Conservation (phyloP, 345 rosid species). For the Eucalyptus caleyi region DNA sequence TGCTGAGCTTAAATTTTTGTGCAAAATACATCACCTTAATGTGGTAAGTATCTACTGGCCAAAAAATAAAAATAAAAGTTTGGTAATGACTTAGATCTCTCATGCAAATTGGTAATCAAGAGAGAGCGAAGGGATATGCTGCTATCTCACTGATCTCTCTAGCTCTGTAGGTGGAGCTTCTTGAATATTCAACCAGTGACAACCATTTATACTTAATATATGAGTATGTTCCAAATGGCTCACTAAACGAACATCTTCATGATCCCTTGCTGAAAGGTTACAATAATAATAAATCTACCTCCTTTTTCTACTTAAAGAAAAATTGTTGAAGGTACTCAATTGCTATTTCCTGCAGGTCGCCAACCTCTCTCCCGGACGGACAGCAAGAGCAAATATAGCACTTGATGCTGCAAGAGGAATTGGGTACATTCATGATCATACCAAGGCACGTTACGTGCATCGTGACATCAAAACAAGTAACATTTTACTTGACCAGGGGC, state of each 20-base stretch:
- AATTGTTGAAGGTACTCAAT: background rate
- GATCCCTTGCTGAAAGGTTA: slow-evolving; percentile 41
- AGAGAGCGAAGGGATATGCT: no score
- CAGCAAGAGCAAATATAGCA: slow-evolving; percentile 50
- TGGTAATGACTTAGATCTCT: no score
- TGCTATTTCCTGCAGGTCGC: slow-evolving; percentile 5
- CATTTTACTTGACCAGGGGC: slow-evolving; percentile 44
- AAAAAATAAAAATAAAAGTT: no score
- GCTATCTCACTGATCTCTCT: no score
- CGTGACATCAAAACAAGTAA: slow-evolving; percentile 56
- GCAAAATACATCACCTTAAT: no score
- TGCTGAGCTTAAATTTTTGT: no score
- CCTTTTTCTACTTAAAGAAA: background rate
- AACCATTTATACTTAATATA: no score
- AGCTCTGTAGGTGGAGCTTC: no score
- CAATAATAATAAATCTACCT: background rate
- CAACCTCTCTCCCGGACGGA: slow-evolving; percentile 41
- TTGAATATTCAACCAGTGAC: no score
- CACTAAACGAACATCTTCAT: slow-evolving; percentile 55
- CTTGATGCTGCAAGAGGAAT: slow-evolving; percentile 52
- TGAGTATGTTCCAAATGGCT: slow-evolving; percentile 28
- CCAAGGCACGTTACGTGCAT: slow-evolving; percentile 47
- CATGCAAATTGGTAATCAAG: no score
- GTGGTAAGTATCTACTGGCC: no score
- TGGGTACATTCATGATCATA: slow-evolving; percentile 58